Percentiles rank a stretch among this genome's conserved stretches.
These are phyloP conservation scores for Pythium guiyangense DNA, from an alignment of 352 stramenopile species.

Conservation along the genomic window DNA sequence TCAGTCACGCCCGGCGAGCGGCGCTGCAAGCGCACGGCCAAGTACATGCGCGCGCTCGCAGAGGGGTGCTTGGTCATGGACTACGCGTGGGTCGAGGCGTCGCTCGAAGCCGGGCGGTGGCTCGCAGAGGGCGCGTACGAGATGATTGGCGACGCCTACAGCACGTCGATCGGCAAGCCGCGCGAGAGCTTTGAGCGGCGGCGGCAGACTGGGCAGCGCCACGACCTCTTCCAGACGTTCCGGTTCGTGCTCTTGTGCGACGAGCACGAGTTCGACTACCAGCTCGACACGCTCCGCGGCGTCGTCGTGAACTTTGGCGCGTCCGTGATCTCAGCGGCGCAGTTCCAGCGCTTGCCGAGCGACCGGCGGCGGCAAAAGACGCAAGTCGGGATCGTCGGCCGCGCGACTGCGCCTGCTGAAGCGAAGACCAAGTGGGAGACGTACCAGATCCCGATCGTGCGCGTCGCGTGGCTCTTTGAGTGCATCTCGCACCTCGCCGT, in stretches of 20 bases:
- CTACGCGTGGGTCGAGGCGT: constrained; percentile 70
- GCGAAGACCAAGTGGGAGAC: constrained; percentile 57
- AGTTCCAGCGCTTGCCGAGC: constrained; percentile 18
- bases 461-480: constrained; percentile 85
- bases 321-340: constrained; percentile 27
- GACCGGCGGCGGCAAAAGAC: constrained; percentile 27
- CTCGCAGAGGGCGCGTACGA: constrained; percentile 68
- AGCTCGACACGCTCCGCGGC: constrained; percentile 47
- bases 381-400: constrained; percentile 70
- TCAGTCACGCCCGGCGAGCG: constrained; percentile 22
- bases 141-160: constrained; percentile 80
- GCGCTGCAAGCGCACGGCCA: constrained; percentile 78
- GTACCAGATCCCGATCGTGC: constrained; percentile 80
- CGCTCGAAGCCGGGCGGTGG: constrained; percentile 55
- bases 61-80: constrained; percentile 75
- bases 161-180: constrained; percentile 60
- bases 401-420: constrained; percentile 44
- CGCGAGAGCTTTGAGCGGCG: constrained; percentile 52
- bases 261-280: constrained; percentile 68
- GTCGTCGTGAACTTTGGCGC: constrained; percentile 74
- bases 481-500: constrained; percentile 84
- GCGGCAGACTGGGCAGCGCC: constrained; percentile 43
- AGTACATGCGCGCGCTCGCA: constrained; percentile 82
- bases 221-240: constrained; percentile 74
- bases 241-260: constrained; percentile 74